These are phyloP conservation scores for Pyricularia pennisetigena DNA, from an alignment of 2,329 filamentous ascomycete genomes.

Conservation along the genomic window DNA sequence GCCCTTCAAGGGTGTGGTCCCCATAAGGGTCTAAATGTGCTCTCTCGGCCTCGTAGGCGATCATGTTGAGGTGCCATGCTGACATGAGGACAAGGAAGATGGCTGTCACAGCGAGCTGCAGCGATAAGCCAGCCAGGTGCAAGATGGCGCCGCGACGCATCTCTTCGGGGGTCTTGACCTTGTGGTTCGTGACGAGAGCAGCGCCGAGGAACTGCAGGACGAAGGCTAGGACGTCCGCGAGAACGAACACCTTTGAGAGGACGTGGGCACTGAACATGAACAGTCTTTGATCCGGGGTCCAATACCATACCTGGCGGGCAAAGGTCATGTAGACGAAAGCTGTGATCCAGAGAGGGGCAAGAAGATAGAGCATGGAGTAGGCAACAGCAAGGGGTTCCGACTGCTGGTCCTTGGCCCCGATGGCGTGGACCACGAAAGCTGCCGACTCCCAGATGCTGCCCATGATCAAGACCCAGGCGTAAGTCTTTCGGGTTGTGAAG, in stretches of 20 bases:
- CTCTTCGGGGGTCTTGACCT: constrained; percentile 2
- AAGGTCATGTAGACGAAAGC: constrained; percentile 34
- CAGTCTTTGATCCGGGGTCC: constrained; percentile 22
- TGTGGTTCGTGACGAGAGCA: constrained; percentile 15
- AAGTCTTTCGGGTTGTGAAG: constrained; percentile 10
- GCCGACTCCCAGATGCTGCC: constrained; percentile 26
- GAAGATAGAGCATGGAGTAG: constrained; percentile 26
- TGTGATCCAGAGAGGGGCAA: constrained; percentile 34
- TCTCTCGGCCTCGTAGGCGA: constrained; percentile 6
- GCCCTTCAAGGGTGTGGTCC: neutral
- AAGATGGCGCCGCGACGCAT: constrained; percentile 21
- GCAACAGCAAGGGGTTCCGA: constrained; percentile 18
- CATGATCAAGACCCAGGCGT: constrained; percentile 28
- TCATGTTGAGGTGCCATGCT: constrained; percentile 22
- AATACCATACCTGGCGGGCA: constrained; percentile 27
- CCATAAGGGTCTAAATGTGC: constrained; percentile 7
- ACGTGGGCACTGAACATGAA: constrained; percentile 19
- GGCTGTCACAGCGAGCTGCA: constrained; percentile 27
- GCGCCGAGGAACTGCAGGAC: constrained; percentile 32
- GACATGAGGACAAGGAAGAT: constrained; percentile 24
- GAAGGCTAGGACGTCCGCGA: constrained; percentile 36
- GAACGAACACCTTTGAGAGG: constrained; percentile 35
- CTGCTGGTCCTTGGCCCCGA: constrained; percentile 28
- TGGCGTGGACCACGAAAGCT: constrained; percentile 25
- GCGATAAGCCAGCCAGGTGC: constrained; percentile 26